Conservation (phyloP, 2,329 filamentous ascomycete species). For the Talaromyces sp. region DNA sequence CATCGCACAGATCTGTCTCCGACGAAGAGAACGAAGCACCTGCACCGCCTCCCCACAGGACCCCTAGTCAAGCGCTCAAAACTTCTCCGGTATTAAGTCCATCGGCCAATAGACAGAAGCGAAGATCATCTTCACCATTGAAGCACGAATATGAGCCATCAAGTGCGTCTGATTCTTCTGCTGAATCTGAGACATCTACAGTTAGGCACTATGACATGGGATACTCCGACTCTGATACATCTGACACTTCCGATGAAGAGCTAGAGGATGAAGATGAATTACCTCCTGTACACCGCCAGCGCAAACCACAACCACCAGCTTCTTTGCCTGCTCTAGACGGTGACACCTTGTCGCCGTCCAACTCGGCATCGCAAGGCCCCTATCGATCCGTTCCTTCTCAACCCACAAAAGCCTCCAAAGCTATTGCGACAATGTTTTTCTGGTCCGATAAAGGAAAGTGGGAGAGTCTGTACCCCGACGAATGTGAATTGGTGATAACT, state of each 20-base stretch:
- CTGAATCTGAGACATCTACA: slow-evolving; percentile 55
- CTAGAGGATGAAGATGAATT: slow-evolving; percentile 43
- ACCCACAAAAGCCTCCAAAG: slow-evolving; percentile 50
- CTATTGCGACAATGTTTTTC: slow-evolving; percentile 58
- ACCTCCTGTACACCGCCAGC: slow-evolving; percentile 27
- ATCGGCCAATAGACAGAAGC: slow-evolving; percentile 49
- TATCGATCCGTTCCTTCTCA: slow-evolving; percentile 53
- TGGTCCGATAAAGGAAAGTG: slow-evolving; percentile 63
- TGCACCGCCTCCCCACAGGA: slow-evolving; percentile 49
- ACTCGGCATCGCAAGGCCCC: slow-evolving; percentile 75
- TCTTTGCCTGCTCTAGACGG: slow-evolving; percentile 43
- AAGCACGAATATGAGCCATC: slow-evolving; percentile 98
- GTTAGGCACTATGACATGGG: slow-evolving; percentile 51
- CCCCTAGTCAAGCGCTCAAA: slow-evolving; percentile 48
- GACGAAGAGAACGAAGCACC: slow-evolving; percentile 37
- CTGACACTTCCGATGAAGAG: slow-evolving; percentile 56
- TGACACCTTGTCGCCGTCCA: slow-evolving; percentile 70
- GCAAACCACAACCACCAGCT: slow-evolving; percentile 40
- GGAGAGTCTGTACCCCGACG: slow-evolving; percentile 59
- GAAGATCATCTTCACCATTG: slow-evolving; percentile 83
- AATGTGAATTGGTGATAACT: slow-evolving; percentile 61
- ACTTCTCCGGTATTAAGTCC: slow-evolving; percentile 49
- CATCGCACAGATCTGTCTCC: slow-evolving; percentile 2
- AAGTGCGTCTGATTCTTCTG: slow-evolving; percentile 60
- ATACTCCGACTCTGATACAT: slow-evolving; percentile 47